phyloP scores from a whole-genome alignment of 139 green algal species.

The Dunaliella primolecta region DNA sequence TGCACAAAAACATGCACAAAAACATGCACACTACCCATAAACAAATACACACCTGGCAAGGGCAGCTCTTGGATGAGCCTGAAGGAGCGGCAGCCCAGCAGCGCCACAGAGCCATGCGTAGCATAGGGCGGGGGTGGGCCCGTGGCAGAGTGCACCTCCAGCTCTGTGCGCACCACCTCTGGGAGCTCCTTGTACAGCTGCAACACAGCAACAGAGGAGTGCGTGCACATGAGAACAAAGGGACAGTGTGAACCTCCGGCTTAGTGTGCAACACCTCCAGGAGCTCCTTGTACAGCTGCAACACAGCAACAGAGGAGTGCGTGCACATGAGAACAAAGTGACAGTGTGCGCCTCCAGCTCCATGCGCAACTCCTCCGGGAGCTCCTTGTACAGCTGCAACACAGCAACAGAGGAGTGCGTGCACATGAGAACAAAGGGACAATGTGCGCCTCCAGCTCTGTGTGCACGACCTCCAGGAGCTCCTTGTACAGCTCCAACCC shows the following conservation, averaged over 20 bases:
- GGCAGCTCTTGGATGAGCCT: conserved; percentile 86
- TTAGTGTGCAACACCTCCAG: conserved; percentile 18
- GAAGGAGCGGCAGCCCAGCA: conserved; percentile 62
- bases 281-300: conserved; percentile 51
- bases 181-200: conserved; percentile 52
- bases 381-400: conserved; percentile 48
- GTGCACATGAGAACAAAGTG: no score
- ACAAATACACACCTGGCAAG: conserved; percentile 64
- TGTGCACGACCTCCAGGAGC: no score
- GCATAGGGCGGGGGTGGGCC: conserved; percentile 32
- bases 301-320: no score
- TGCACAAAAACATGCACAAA: no score
- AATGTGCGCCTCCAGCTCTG: no score
- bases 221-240: no score
- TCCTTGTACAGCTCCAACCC: no score
- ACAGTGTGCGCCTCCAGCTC: conserved; percentile 20
- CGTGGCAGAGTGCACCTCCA: conserved; percentile 10
- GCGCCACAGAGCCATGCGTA: conserved; percentile 22
- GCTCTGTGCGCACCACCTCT: conserved; percentile 20
- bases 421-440: no score
- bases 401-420: no score
- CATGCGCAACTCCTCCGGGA: conserved; percentile 18
- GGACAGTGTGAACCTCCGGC: conserved; percentile 10
- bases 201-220: no score
- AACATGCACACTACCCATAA: no score